Evolutionary conservation across 2,329 filamentous ascomycete species (phyloP).

Genomic region (Cytospora mali): DNA sequence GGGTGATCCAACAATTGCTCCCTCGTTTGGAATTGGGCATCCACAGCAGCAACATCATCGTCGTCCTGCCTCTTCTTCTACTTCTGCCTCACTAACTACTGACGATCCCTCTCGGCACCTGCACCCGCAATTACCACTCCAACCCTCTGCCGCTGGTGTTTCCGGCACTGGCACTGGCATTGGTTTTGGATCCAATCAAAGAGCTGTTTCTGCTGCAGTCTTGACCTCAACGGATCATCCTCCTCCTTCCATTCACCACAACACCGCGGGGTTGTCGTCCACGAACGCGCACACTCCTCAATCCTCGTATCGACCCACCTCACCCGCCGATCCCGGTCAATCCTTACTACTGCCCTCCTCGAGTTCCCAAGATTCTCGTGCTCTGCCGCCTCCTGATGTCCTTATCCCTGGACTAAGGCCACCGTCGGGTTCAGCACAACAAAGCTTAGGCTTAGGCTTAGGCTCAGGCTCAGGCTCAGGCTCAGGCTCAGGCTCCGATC

Average conservation of each 20-base stretch:
- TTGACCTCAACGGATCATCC: conserved; percentile 13
- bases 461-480: conserved; percentile 13
- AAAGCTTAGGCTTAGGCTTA: background rate
- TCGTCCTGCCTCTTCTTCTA: conserved; percentile 9
- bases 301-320: background rate
- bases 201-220: conserved; percentile 18
- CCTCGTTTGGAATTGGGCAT: conserved; percentile 16
- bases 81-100: conserved; percentile 22
- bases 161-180: conserved; percentile 22
- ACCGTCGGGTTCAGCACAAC: background rate
- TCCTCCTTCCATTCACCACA: conserved; percentile 1
- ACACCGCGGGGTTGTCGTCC: conserved; percentile 11
- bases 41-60: conserved; percentile 18
- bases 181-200: conserved; percentile 7
- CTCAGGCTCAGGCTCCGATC: conserved; percentile 7
- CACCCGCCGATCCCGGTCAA: conserved; percentile 2
- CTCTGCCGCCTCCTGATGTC: conserved; percentile 8
- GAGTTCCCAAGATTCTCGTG: conserved; percentile 10
- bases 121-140: conserved; percentile 27
- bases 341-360: conserved; percentile 6
- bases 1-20: conserved; percentile 10
- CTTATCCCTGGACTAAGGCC: conserved; percentile 11
- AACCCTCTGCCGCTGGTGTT: conserved; percentile 23
- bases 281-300: background rate
- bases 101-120: conserved; percentile 27